phyloP scores from a whole-genome alignment of 176 grass and related monocot species.

The Puya raimondii region DNA sequence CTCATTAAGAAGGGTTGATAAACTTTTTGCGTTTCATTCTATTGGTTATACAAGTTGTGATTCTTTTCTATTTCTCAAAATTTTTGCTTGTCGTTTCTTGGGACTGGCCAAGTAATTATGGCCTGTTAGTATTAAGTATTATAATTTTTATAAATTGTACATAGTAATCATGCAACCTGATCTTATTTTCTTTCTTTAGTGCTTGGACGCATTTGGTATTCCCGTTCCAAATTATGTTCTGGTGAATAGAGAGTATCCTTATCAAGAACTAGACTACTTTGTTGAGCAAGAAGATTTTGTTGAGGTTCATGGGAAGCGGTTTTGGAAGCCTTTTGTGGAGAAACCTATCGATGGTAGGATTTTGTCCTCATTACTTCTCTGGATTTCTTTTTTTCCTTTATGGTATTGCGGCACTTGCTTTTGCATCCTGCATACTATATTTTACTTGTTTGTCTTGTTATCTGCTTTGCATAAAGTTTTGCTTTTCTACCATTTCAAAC shows the following conservation, averaged over 20 bases:
- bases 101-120: too few relatives aligned
- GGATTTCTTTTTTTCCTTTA: conserved; percentile 1
- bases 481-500: not conserved
- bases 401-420: conserved; percentile 5
- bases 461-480: not conserved
- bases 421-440: not conserved
- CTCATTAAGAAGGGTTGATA: not conserved
- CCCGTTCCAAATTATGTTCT: conserved; percentile 88
- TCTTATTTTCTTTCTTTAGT: conserved; percentile 36
- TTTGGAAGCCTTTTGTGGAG: conserved; percentile 93
- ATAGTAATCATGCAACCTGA: not conserved
- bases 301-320: conserved; percentile 72
- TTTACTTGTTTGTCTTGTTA: not conserved
- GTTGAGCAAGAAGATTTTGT: conserved; percentile 91
- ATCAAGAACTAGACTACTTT: conserved; percentile 86
- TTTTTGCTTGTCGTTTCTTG: not conserved
- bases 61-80: not conserved
- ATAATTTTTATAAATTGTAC: too few relatives aligned
- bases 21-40: not conserved
- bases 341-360: conserved; percentile 89
- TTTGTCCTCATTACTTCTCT: conserved; percentile 11
- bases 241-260: conserved; percentile 68
- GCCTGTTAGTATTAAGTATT: too few relatives aligned
- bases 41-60: not conserved
- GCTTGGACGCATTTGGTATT: conserved; percentile 64